Evolutionary conservation across 768 basidiomycete genomes (phyloP), one percentile per base, ranked within the genome.

Genomic region (Tulasnella sp.): DNA sequence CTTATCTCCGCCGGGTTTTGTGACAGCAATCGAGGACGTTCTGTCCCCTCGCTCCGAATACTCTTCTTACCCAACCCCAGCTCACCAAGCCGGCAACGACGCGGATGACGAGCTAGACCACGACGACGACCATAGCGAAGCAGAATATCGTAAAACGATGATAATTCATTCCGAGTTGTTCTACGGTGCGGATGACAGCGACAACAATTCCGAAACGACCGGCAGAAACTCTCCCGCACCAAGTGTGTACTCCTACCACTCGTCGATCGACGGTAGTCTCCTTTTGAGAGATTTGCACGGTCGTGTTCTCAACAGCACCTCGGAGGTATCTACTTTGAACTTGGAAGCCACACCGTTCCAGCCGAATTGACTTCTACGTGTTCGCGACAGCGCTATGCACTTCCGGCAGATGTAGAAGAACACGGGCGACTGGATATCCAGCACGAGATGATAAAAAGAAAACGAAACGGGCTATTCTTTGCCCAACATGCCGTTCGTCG

Each of bases 201-300:
- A 59, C 26, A 59, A 59, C 52, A 59, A 22, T 12, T 59, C 52
- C 2, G 52, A 59, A 29, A 26, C 52, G 5, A 59, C 26, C 22
- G 52, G 52, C 22, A 22, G 52, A 59, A 59, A 59, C 52, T 66
- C 64, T 34, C 29, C 42, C 39, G 29, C 36, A 32, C 73, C 70
- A 26, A 74, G 73, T 32, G 32, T 72, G 19, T 74, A 64, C 36
- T 73, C 73, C 9, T 74, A 72, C 39, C 35, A 22, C 19, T 74
- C 73, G 26, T 74, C 47, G 5, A 42, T 62, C 6, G 63, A 74
- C 37, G 73, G 69, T 17, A 29, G 26, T 36, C 32, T 36, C 11
- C 26, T 74, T 32, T 62, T 74, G 17, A 37, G 73, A 68, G 73
- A 74, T 22, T 37, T 59, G 7, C 40, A 73, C 19, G 73, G 73